Conservation (phyloP, 164 flowering plant genomes). For the Litsea cubeba region DNA sequence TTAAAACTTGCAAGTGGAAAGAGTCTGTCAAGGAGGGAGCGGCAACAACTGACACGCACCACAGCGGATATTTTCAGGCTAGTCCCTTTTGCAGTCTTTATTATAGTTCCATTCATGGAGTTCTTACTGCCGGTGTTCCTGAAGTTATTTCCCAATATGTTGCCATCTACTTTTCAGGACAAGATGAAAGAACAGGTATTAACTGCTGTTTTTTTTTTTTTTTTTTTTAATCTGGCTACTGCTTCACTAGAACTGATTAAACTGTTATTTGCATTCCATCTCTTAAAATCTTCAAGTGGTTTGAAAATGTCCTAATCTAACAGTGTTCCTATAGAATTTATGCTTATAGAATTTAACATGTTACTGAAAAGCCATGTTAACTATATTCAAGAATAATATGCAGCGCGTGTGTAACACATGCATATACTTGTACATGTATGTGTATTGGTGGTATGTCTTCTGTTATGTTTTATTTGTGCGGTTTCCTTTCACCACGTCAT, state of each 20-base stretch:
- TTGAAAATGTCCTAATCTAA: not conserved
- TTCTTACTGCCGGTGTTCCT: slow-evolving; percentile 86
- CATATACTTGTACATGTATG: not conserved
- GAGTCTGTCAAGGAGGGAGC: slow-evolving; percentile 89
- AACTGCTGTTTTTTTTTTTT: not conserved
- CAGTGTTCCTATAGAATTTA: not conserved
- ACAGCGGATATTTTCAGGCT: slow-evolving; percentile 93
- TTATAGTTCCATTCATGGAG: slow-evolving; percentile 95
- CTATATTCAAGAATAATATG: too few relatives aligned
- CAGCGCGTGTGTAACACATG: too few relatives aligned
- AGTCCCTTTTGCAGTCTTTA: slow-evolving; percentile 85
- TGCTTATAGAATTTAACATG: not conserved
- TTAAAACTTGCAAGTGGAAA: slow-evolving; percentile 78
- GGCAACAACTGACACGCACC: slow-evolving; percentile 87
- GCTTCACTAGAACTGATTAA: slow-evolving; percentile 1
- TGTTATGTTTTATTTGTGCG: not conserved
- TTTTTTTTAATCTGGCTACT: not conserved
- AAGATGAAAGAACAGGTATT: slow-evolving; percentile 93
- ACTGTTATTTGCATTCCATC: not conserved
- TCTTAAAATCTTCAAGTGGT: not conserved
- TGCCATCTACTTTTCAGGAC: slow-evolving; percentile 97
- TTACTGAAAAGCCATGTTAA: not conserved
- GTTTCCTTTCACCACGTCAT: not conserved
- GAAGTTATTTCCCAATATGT: slow-evolving; percentile 92
- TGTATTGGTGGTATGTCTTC: not conserved